Evolutionary conservation across 768 basidiomycete genomes (phyloP).

Genomic region (Pholiota molesta): DNA sequence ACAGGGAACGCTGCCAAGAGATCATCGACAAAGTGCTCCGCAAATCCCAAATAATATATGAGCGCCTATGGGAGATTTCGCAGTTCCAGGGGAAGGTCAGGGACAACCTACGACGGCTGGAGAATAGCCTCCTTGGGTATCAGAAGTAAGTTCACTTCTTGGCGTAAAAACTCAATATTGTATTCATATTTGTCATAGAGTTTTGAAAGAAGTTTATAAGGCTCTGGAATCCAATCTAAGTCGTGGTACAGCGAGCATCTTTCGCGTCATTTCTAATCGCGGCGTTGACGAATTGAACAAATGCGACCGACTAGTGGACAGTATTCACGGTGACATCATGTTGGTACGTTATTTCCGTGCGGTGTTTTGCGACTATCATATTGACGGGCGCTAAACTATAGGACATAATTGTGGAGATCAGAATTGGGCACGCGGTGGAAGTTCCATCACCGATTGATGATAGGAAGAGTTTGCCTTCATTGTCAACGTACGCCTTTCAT

Average conservation of each 20-base stretch:
- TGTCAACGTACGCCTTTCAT: neutral
- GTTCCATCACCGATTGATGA: neutral
- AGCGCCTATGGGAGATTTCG: slow-evolving; percentile 1
- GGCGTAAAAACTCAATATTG: neutral
- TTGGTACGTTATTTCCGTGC: neutral
- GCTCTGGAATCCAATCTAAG: neutral
- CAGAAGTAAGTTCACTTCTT: neutral
- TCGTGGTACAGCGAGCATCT: neutral
- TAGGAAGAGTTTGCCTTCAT: neutral
- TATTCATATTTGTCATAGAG: neutral
- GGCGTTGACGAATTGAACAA: neutral
- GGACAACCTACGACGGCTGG: neutral
- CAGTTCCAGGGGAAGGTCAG: neutral
- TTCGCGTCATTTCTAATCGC: neutral
- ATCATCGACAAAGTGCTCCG: slow-evolving; percentile 10
- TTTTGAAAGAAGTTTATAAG: neutral
- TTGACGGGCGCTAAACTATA: neutral
- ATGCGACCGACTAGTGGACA: slow-evolving; percentile 8
- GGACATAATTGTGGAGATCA: slow-evolving; percentile 4
- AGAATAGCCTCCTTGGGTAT: neutral
- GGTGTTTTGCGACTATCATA: neutral
- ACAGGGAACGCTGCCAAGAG: slow-evolving; percentile 1
- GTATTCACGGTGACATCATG: slow-evolving; percentile 1
- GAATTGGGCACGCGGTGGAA: neutral
- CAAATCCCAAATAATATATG: slow-evolving; percentile 2